Percentiles rank a stretch among this genome's conserved stretches.
Evolutionary conservation across 2,329 filamentous ascomycete genomes (phyloP).

Genomic region (Arthrinium phaeospermum): DNA sequence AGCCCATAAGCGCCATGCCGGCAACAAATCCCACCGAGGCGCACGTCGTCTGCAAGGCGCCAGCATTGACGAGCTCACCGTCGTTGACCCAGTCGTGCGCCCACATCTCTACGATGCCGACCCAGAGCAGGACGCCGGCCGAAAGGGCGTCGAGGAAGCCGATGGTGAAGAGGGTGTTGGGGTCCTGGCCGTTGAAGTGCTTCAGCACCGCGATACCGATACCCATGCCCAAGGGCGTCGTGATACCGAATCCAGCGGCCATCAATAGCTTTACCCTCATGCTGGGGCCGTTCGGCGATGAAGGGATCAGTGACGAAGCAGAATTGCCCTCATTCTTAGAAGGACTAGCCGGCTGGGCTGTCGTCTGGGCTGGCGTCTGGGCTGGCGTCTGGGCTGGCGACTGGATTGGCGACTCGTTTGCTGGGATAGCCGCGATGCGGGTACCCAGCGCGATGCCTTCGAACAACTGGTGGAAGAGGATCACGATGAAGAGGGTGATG

Average conservation of each 20-base stretch:
- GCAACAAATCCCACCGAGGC: constrained; percentile 60
- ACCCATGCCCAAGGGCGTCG: constrained; percentile 80
- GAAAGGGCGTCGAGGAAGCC: constrained; percentile 76
- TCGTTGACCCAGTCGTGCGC: constrained; percentile 71
- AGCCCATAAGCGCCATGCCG: constrained; percentile 72
- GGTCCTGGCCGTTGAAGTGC: constrained; percentile 75
- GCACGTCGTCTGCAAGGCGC: constrained; percentile 51
- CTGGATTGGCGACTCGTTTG: constrained; percentile 8
- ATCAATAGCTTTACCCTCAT: constrained; percentile 64
- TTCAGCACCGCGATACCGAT: constrained; percentile 77
- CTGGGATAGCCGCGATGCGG: constrained; percentile 66
- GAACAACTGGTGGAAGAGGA: constrained; percentile 80
- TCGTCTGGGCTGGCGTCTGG: too few species aligned
- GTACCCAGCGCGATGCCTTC: constrained; percentile 77
- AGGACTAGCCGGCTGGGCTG: neutral
- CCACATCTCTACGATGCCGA: constrained; percentile 81
- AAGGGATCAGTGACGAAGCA: neutral
- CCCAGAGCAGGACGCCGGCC: constrained; percentile 80
- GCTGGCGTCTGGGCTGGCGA: too few species aligned
- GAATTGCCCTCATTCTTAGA: constrained; percentile 17
- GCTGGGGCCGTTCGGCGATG: constrained; percentile 35
- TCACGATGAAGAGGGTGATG: constrained; percentile 66
- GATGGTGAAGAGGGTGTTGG: constrained; percentile 70
- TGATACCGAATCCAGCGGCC: constrained; percentile 68
- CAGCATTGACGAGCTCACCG: constrained; percentile 61